Percentiles rank a stretch among this genome's conserved stretches.
These are phyloP conservation scores for Xerocomus amazonicus DNA, from an alignment of 1,284 basidiomycete genomes.

Conservation along the genomic window DNA sequence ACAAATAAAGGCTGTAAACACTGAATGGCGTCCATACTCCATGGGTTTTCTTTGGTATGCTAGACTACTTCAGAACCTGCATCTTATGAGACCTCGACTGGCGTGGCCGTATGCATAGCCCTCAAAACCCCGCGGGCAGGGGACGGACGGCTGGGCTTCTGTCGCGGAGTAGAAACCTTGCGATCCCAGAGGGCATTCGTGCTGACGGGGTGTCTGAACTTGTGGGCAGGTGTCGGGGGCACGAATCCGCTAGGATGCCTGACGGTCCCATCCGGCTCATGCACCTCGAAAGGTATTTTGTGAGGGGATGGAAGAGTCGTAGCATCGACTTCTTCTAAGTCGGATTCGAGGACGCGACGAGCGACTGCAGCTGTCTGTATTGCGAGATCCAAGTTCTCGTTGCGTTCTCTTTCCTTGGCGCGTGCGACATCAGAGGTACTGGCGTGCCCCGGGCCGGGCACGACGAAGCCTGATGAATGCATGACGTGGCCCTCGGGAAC, in stretches of 20 bases:
- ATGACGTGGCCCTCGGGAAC: constrained; percentile 19
- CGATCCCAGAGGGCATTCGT: constrained; percentile 15
- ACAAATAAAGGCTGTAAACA: background rate
- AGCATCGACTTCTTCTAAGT: constrained; percentile 24
- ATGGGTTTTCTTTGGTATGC: too few relatives aligned
- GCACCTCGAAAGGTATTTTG: constrained; percentile 37
- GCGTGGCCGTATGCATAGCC: constrained; percentile 25
- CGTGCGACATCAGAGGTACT: constrained; percentile 24
- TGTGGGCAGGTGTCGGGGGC: constrained; percentile 35
- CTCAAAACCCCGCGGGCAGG: constrained; percentile 16
- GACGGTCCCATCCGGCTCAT: constrained; percentile 31
- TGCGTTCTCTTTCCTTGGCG: constrained; percentile 25
- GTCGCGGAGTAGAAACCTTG: constrained; percentile 13
- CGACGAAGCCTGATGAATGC: constrained; percentile 34
- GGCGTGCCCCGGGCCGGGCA: constrained; percentile 29
- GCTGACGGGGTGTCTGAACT: constrained; percentile 26
- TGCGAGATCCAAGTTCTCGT: constrained; percentile 17
- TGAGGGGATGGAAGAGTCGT: constrained; percentile 24
- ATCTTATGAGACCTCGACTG: background rate
- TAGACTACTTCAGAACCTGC: background rate
- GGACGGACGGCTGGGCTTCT: constrained; percentile 10
- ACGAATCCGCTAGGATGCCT: constrained; percentile 38
- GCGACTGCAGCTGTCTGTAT: constrained; percentile 33
- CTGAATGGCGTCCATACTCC: background rate
- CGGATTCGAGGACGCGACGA: constrained; percentile 32